Conservation (phyloP, 306 rosid species). For the Rosa multiflora region DNA sequence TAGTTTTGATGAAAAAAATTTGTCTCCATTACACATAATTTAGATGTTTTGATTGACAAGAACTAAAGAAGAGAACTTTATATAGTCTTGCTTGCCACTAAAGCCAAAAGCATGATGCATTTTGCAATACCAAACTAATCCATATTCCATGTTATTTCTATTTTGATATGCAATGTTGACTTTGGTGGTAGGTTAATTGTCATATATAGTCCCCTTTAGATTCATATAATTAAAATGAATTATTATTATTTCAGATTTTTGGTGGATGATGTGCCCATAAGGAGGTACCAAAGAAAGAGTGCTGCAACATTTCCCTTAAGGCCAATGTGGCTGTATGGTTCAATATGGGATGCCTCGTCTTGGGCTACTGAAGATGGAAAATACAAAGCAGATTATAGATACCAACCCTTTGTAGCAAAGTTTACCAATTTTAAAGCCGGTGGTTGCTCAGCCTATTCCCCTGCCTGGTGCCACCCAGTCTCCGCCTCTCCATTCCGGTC, state of each 20-base stretch:
- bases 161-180: background rate
- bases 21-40: background rate
- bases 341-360: constrained; percentile 98
- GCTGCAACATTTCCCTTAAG: constrained; percentile 68
- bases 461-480: constrained; percentile 63
- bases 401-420: constrained; percentile 86
- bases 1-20: background rate
- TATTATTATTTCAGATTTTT: constrained; percentile 55
- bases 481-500: constrained; percentile 76
- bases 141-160: background rate
- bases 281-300: constrained; percentile 81
- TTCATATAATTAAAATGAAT: background rate
- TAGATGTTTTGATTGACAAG: background rate
- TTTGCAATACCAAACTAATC: background rate
- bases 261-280: constrained; percentile 95
- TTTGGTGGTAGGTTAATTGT: background rate
- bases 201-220: background rate
- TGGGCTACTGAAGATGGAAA: constrained; percentile 99
- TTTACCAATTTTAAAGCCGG: constrained; percentile 72
- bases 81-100: constrained; percentile 15
- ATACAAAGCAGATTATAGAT: constrained; percentile 87
- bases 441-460: constrained; percentile 80
- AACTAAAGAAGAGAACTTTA: background rate
- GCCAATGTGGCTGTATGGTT: constrained; percentile 98
- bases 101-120: background rate